Evolutionary conservation across 2,329 filamentous ascomycete species (phyloP).

Genomic region (Gnomoniopsis smithogilvyi): DNA sequence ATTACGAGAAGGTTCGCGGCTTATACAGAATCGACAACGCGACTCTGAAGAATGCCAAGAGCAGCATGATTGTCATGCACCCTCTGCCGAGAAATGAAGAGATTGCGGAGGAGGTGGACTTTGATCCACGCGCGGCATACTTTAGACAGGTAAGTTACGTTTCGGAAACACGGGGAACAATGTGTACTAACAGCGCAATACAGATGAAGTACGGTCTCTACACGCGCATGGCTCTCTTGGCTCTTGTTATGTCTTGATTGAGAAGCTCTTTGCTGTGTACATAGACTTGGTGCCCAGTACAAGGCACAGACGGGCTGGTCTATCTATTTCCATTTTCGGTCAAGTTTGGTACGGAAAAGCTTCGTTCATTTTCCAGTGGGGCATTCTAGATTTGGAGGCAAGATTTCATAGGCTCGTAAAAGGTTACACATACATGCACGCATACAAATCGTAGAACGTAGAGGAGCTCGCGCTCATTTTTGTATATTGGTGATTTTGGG

Average conservation of each 20-base stretch:
- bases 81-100: slow-evolving; percentile 91
- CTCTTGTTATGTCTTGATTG: slow-evolving; percentile 72
- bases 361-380: not conserved
- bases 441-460: slow-evolving; percentile 18
- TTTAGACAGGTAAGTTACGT: slow-evolving; percentile 89
- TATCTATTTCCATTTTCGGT: not conserved
- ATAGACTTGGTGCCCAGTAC: not conserved
- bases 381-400: not conserved
- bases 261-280: slow-evolving; percentile 18
- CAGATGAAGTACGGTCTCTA: slow-evolving; percentile 98
- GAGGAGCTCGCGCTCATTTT: slow-evolving; percentile 9
- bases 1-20: slow-evolving; percentile 87
- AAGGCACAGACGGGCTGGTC: not conserved
- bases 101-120: slow-evolving; percentile 93
- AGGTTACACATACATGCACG: slow-evolving; percentile 19
- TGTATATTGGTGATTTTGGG: not conserved
- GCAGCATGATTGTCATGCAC: slow-evolving; percentile 91
- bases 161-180: slow-evolving; percentile 28
- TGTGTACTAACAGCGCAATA: slow-evolving; percentile 3
- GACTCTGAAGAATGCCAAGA: slow-evolving; percentile 87
- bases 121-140: slow-evolving; percentile 94
- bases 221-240: slow-evolving; percentile 95
- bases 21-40: slow-evolving; percentile 87
- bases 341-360: slow-evolving; percentile 3
- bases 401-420: slow-evolving; percentile 19